Percentiles rank a stretch among this genome's conserved stretches.
Conservation (phyloP, 2,329 filamentous ascomycete species). For the Plectosphaerella plurivora region DNA sequence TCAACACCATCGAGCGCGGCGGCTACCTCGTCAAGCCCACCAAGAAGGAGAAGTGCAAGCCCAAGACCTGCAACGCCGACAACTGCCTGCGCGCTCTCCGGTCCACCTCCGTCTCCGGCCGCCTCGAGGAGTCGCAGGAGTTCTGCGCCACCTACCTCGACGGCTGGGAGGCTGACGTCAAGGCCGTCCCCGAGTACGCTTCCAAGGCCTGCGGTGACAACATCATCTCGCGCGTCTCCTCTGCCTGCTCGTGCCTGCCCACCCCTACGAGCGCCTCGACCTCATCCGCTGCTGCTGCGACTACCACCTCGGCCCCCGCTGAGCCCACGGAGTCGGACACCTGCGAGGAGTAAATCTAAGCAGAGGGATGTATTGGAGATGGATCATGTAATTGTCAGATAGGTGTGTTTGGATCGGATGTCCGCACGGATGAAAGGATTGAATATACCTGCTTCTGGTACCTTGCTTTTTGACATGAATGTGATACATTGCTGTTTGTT, state of each 20-base stretch:
- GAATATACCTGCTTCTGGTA: too few species aligned
- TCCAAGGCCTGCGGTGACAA: slow-evolving; percentile 9
- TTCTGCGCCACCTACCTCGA: slow-evolving; percentile 9
- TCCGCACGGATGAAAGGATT: too few species aligned
- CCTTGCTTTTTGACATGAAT: too few species aligned
- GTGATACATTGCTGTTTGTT: too few species aligned
- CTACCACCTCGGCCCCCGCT: neutral
- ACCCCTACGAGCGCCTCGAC: slow-evolving; percentile 1
- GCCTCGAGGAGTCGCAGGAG: slow-evolving; percentile 9
- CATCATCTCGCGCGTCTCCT: slow-evolving; percentile 10
- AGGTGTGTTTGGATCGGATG: too few species aligned
- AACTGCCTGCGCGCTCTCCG: slow-evolving; percentile 11
- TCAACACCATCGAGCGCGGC: slow-evolving; percentile 37
- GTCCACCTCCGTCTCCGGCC: slow-evolving; percentile 4
- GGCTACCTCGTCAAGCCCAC: slow-evolving; percentile 29
- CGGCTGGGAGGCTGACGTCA: slow-evolving; percentile 7
- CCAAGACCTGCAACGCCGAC: slow-evolving; percentile 11
- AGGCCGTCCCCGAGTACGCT: slow-evolving; percentile 4
- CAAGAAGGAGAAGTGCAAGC: slow-evolving; percentile 10
- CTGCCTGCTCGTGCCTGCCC: slow-evolving; percentile 10
- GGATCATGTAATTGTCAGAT: too few species aligned
- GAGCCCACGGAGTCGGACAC: neutral
- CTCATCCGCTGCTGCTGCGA: neutral
- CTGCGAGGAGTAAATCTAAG: too few species aligned
- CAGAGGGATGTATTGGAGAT: too few species aligned